Base-by-base conservation (phyloP, 1,284 basidiomycete genomes). In the Amylostereum areolatum region DNA sequence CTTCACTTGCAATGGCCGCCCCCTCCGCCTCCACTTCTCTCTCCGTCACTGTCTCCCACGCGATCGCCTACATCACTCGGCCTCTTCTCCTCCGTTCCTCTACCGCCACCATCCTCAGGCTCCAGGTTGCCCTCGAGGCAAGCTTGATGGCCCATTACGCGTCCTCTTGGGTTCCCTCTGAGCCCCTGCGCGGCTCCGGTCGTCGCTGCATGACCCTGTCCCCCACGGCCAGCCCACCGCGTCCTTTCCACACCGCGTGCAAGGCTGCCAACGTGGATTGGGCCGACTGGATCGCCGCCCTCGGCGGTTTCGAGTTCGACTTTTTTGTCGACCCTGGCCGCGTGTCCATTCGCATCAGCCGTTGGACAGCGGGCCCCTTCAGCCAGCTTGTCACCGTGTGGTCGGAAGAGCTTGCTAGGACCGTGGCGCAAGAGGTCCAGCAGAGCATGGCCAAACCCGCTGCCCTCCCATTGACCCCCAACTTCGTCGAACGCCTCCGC, bases 291-390 rank as follows among this genome's bases (percentile, higher is more conserved):
- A 83, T 87, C 46, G 59, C 73, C 41, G 69, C 75, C 48, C 77
- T 89, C 48, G 85, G 86, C 6, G 74, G 77, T 55, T 66, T 70
- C 49, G 83, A 85, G 65, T 83, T 89, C 58, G 86, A 89, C 64
- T 76, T 90, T 52, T 82, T 85, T 65, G 77, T 88, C 57, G 83
- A 89, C 64, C 87, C 87, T 50, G 86, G 85, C 50, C 80, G 76
- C 62, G 77, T 90, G 55, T 82, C 81, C 49, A 67, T 86, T 53
- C 82, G 83, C 54, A 72, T 77, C 61, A 73, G 70, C 51, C 69
- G 61, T 51, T 68, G 65, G 59, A 64, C 63, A 32, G 53, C 59
- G 9, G 68, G 65, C 46, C 64, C 62, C 60, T 65, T 53, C 62
- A 70, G 57, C 70, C 62, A 67, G 60, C 59, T 79, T 51, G 63